These are phyloP conservation scores for Tolypocladium album DNA, from an alignment of 2,329 filamentous ascomycete species.

Conservation along the genomic window DNA sequence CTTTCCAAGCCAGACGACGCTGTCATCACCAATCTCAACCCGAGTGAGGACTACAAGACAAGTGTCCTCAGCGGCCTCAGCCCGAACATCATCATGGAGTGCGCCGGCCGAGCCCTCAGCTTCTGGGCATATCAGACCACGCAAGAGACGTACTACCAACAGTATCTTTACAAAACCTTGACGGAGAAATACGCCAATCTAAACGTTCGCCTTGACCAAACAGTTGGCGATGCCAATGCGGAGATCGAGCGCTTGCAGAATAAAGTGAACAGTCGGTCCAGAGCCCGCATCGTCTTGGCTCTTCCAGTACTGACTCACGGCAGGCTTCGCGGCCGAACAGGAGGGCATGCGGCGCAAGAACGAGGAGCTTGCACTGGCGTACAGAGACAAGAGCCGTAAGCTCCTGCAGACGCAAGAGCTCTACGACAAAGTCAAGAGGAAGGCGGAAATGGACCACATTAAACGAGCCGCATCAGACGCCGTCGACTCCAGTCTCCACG, in stretches of 20 bases:
- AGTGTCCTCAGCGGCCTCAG: slow-evolving; percentile 74
- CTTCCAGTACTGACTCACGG: slow-evolving; percentile 5
- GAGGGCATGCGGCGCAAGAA: slow-evolving; percentile 58
- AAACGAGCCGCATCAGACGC: slow-evolving; percentile 41
- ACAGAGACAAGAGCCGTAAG: slow-evolving; percentile 60
- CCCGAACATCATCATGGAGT: slow-evolving; percentile 77
- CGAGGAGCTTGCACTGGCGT: slow-evolving; percentile 55
- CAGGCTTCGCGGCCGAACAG: slow-evolving; percentile 49
- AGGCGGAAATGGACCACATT: slow-evolving; percentile 42
- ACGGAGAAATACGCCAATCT: slow-evolving; percentile 60
- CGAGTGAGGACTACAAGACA: slow-evolving; percentile 82
- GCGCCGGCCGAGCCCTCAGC: slow-evolving; percentile 63
- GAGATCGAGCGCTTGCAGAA: slow-evolving; percentile 58
- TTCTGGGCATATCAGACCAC: slow-evolving; percentile 84
- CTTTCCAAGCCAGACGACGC: slow-evolving; percentile 67
- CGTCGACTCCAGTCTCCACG: slow-evolving; percentile 17
- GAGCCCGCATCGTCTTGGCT: neutral
- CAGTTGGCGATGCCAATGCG: slow-evolving; percentile 63
- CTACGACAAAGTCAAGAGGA: slow-evolving; percentile 49
- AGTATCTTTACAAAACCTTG: slow-evolving; percentile 60
- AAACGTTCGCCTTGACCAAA: slow-evolving; percentile 57
- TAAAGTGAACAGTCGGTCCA: slow-evolving; percentile 46
- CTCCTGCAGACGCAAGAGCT: slow-evolving; percentile 57
- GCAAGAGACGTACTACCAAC: slow-evolving; percentile 75
- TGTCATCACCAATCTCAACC: slow-evolving; percentile 59